phyloP scores from a whole-genome alignment of 805 yeast genomes.

The Yamadazyma laniorum region DNA sequence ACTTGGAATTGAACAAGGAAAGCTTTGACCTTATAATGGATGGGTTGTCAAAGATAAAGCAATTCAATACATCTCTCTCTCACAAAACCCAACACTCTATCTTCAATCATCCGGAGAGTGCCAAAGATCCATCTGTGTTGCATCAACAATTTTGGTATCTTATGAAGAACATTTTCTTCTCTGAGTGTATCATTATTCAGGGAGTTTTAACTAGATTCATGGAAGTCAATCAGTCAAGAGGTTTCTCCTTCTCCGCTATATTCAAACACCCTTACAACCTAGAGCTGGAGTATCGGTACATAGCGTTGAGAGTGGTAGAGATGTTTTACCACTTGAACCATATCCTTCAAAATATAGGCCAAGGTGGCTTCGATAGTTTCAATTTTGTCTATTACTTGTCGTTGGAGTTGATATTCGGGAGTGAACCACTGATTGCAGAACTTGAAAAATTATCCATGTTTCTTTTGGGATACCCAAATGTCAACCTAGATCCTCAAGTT shows the following conservation, averaged over 20 bases:
- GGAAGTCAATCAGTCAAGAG: slow-evolving; percentile 7
- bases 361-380: slow-evolving; percentile 64
- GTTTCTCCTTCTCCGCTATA: slow-evolving; percentile 5
- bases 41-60: slow-evolving; percentile 21
- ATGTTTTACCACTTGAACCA: slow-evolving; percentile 46
- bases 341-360: slow-evolving; percentile 52
- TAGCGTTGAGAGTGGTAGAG: slow-evolving; percentile 33
- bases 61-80: slow-evolving; percentile 27
- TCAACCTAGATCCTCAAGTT: slow-evolving; percentile 25
- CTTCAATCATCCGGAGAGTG: not conserved
- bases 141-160: slow-evolving; percentile 35
- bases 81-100: slow-evolving; percentile 14
- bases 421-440: slow-evolving; percentile 16
- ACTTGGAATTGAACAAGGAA: slow-evolving; percentile 12
- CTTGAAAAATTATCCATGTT: slow-evolving; percentile 31
- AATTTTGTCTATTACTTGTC: slow-evolving; percentile 56
- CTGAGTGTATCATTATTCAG: slow-evolving; percentile 50
- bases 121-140: not conserved
- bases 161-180: slow-evolving; percentile 43
- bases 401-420: slow-evolving; percentile 37
- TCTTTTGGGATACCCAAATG: slow-evolving; percentile 34
- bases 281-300: slow-evolving; percentile 26
- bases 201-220: slow-evolving; percentile 43
- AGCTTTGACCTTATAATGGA: slow-evolving; percentile 21
- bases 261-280: slow-evolving; percentile 9